phyloP scores from a whole-genome alignment of 179 eudicot genomes.

The Beta lomatogona region DNA sequence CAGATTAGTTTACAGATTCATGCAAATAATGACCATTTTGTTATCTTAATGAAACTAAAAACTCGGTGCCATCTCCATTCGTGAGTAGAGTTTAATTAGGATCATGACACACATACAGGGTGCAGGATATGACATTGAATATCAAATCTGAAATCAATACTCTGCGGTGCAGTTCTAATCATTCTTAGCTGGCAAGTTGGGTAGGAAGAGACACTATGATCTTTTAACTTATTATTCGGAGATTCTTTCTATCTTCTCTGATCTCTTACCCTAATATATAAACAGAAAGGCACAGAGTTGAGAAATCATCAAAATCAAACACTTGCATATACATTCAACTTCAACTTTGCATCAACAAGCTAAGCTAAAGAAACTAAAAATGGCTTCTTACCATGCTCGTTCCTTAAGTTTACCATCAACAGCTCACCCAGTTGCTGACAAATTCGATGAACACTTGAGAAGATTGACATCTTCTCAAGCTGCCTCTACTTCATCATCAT shows the following conservation, averaged over 20 bases:
- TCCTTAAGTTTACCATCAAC: background rate
- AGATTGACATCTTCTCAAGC: conserved; percentile 10
- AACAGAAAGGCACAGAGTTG: background rate
- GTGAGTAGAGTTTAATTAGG: background rate
- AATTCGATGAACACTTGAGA: background rate
- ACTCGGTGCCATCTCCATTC: background rate
- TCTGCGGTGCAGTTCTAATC: background rate
- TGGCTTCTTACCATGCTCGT: background rate
- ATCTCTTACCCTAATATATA: background rate
- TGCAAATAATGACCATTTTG: background rate
- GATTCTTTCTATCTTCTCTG: conserved; percentile 26
- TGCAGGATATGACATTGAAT: background rate
- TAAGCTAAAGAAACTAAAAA: too few relatives aligned
- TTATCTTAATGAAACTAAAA: background rate
- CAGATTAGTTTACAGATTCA: too few relatives aligned
- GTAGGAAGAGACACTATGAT: background rate
- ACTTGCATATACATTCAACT: background rate
- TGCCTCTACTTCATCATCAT: background rate
- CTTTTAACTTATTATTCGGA: background rate
- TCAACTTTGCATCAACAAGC: background rate
- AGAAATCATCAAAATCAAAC: background rate
- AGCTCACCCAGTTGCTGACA: background rate
- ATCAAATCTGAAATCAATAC: background rate
- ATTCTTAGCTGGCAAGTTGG: background rate
- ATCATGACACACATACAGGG: background rate